Base-by-base conservation (phyloP, 2,329 filamentous ascomycete species). In the Myriosclerotinia duriaeana region DNA sequence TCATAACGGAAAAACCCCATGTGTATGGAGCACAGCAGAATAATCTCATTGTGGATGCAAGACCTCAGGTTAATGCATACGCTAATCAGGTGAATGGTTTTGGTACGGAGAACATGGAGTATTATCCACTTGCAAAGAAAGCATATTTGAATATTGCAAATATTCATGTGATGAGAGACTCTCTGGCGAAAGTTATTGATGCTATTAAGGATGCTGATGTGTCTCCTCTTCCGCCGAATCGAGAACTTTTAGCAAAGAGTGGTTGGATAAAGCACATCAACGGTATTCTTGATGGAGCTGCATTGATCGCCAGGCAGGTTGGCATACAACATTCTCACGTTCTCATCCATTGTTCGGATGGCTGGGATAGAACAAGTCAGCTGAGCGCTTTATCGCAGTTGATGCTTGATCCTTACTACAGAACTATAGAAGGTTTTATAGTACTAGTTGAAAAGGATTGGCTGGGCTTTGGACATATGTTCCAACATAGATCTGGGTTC, bases 391-490 rank as follows among this genome's bases (percentile, higher is more conserved):
- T 99, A 66, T 89, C 93, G 66, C 93, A 99, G 79, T 84, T 99
- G 50, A 94, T 97, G 81, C 84, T 99, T 11, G 95, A 99, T 75
- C 95, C 95, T 0, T 97, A 96, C 78, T 99, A 93, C 77, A 87
- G 95, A 62, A 98, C 95, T 0, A 81, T 99, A 60, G 90, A 97
- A 72, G 95, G 95, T 0, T 99, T 98, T 77, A 93, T 98, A 72
- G 88, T 96, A 2, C 81, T 99, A 8, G 85, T 99, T 2, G 95
- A 99, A 78, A 99, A 99, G 77, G 95, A 99, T 76, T 99, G 95
- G 92, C 80, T 99, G 15, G 95, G 94, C 0, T 99, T 97, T 79
- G 95, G 95, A 1, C 94, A 99, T 78, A 97, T 97, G 89, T 99
- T 99, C 79, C 88, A 93, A 65, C 87, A 97, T 73, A 88, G 95